phyloP scores from a whole-genome alignment of 306 rosid genomes.

The Corylus avellana region DNA sequence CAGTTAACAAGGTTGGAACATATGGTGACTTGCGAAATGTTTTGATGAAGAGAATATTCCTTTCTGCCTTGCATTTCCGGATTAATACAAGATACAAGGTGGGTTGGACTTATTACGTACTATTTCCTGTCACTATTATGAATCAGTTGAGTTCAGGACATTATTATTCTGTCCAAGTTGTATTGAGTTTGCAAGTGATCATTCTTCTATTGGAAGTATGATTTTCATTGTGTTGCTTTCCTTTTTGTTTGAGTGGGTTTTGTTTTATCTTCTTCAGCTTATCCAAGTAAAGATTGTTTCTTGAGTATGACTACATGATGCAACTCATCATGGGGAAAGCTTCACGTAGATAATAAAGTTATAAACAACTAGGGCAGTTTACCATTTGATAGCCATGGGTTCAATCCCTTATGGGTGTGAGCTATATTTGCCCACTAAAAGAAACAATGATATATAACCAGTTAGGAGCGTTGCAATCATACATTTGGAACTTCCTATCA shows the following conservation, averaged over 20 bases:
- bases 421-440: neutral
- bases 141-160: conserved; percentile 3
- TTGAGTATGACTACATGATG: neutral
- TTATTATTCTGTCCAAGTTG: neutral
- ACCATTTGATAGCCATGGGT: neutral
- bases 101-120: conserved; percentile 24
- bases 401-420: neutral
- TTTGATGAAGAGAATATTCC: conserved; percentile 97
- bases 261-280: neutral
- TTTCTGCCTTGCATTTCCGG: conserved; percentile 96
- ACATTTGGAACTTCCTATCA: neutral
- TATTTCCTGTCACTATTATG: conserved; percentile 14
- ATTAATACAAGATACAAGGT: conserved; percentile 99
- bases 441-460: neutral
- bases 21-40: conserved; percentile 88
- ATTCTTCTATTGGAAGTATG: neutral
- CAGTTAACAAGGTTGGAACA: conserved; percentile 84
- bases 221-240: neutral
- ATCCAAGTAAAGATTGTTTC: neutral
- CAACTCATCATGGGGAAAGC: neutral
- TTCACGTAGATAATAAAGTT: neutral
- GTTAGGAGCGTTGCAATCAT: neutral
- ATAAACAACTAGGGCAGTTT: neutral
- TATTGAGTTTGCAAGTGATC: neutral
- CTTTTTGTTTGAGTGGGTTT: neutral